Conservation (phyloP, 2,329 filamentous ascomycete species). For the Conoideocrella luteorostrata region DNA sequence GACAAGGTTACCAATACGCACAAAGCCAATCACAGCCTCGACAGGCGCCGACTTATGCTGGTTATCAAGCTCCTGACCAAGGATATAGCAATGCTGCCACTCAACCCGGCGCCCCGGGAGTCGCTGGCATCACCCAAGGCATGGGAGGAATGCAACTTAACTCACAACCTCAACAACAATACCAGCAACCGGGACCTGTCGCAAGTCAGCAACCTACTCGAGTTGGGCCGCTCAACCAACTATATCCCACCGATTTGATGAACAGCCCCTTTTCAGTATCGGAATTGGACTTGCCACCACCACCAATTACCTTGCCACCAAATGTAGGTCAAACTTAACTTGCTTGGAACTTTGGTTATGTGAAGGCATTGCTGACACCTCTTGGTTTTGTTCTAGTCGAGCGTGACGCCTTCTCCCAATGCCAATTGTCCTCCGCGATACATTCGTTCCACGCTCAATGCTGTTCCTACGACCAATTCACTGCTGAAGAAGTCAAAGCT, state of each 20-base stretch:
- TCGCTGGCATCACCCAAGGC: constrained; percentile 73
- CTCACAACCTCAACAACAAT: constrained; percentile 32
- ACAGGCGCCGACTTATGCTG: constrained; percentile 33
- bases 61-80: constrained; percentile 44
- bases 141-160: constrained; percentile 83
- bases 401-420: constrained; percentile 82
- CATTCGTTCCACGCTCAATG: constrained; percentile 90
- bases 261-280: constrained; percentile 90
- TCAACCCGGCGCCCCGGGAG: constrained; percentile 35
- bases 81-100: constrained; percentile 47
- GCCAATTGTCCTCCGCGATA: constrained; percentile 93
- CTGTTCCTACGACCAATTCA: constrained; percentile 84
- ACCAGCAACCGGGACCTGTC: constrained; percentile 39
- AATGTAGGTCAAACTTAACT: constrained; percentile 59
- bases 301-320: constrained; percentile 81
- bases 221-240: constrained; percentile 65
- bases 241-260: constrained; percentile 86
- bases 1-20: constrained; percentile 35
- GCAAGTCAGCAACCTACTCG: constrained; percentile 29
- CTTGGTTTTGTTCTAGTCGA: constrained; percentile 50
- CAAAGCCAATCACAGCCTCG: constrained; percentile 39
- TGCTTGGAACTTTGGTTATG: background rate
- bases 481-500: constrained; percentile 95
- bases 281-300: constrained; percentile 86
- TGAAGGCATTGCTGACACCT: constrained; percentile 28